Percentiles rank a stretch among this genome's conserved stretches.
Evolutionary conservation across 1,284 basidiomycete genomes (phyloP).

Genomic region (Cutaneotrichosporon spelunceum): DNA sequence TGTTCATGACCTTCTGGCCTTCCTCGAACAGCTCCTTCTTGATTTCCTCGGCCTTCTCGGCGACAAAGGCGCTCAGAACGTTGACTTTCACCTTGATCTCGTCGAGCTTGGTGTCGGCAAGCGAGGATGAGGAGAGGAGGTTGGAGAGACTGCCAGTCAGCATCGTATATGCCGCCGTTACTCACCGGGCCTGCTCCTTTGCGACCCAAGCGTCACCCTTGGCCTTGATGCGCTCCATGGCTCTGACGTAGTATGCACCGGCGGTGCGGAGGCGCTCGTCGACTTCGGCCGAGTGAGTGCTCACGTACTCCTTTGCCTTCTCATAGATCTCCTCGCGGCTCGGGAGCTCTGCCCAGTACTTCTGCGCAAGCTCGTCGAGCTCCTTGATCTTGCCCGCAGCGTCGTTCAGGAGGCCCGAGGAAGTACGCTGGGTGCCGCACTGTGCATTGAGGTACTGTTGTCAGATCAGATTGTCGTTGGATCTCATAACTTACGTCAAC

Average conservation of each 20-base stretch:
- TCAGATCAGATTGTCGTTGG: not conserved
- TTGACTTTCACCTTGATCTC: conserved; percentile 91
- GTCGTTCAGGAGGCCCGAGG: conserved; percentile 75
- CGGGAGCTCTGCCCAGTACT: conserved; percentile 63
- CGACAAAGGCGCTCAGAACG: conserved; percentile 71
- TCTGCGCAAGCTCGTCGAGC: conserved; percentile 69
- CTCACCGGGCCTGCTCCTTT: conserved; percentile 81
- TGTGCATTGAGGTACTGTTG: conserved; percentile 67
- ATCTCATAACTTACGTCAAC: conserved; percentile 38
- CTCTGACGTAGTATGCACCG: conserved; percentile 79
- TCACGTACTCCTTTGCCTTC: conserved; percentile 54
- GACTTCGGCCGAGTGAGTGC: conserved; percentile 23
- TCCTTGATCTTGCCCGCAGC: conserved; percentile 76
- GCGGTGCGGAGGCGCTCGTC: conserved; percentile 50
- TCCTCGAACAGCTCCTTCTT: conserved; percentile 30
- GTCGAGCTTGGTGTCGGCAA: conserved; percentile 75
- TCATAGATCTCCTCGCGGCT: conserved; percentile 61
- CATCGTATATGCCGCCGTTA: conserved; percentile 13
- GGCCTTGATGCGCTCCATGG: conserved; percentile 82
- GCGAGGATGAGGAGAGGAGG: conserved; percentile 49
- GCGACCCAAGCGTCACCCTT: conserved; percentile 72
- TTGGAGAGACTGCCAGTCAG: conserved; percentile 40
- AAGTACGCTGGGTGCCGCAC: conserved; percentile 77
- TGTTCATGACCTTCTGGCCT: conserved; percentile 6
- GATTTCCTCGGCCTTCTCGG: conserved; percentile 54